A percentile compares a stretch with the other conserved stretches of the same genome.
Evolutionary conservation across 2,329 filamentous ascomycete genomes (phyloP).

Genomic region (Alternaria arbusti): DNA sequence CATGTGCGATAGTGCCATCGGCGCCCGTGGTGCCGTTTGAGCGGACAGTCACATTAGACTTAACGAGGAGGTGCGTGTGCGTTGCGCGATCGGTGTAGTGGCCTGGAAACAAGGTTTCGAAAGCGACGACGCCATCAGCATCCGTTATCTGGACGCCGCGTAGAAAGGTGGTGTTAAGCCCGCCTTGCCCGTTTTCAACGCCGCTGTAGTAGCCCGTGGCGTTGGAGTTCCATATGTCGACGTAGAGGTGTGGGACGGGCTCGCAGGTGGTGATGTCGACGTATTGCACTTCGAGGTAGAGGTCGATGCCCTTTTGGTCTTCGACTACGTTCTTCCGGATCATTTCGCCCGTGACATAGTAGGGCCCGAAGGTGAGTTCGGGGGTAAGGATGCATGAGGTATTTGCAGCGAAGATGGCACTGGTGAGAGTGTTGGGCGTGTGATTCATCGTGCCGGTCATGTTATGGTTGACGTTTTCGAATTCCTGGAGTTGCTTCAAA

Average conservation of each 20-base stretch:
- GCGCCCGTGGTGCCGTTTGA: slow-evolving; percentile 46
- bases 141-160: slow-evolving; percentile 57
- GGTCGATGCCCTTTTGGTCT: slow-evolving; percentile 53
- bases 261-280: slow-evolving; percentile 60
- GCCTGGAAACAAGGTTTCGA: slow-evolving; percentile 58
- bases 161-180: slow-evolving; percentile 45
- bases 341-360: slow-evolving; percentile 20
- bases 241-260: slow-evolving; percentile 53
- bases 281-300: slow-evolving; percentile 59
- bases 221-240: slow-evolving; percentile 50
- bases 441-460: slow-evolving; percentile 18
- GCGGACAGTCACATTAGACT: slow-evolving; percentile 44
- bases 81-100: slow-evolving; percentile 41
- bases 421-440: slow-evolving; percentile 15
- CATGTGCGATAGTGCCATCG: slow-evolving; percentile 48
- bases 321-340: slow-evolving; percentile 57
- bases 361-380: slow-evolving; percentile 33
- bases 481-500: slow-evolving; percentile 37
- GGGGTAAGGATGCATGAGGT: slow-evolving; percentile 34
- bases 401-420: slow-evolving; percentile 29
- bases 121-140: slow-evolving; percentile 55
- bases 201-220: slow-evolving; percentile 41
- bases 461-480: slow-evolving; percentile 40
- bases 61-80: slow-evolving; percentile 46
- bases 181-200: slow-evolving; percentile 51